Conservation (phyloP, 1,284 basidiomycete genomes). For the Rhodotorula glutinis region DNA sequence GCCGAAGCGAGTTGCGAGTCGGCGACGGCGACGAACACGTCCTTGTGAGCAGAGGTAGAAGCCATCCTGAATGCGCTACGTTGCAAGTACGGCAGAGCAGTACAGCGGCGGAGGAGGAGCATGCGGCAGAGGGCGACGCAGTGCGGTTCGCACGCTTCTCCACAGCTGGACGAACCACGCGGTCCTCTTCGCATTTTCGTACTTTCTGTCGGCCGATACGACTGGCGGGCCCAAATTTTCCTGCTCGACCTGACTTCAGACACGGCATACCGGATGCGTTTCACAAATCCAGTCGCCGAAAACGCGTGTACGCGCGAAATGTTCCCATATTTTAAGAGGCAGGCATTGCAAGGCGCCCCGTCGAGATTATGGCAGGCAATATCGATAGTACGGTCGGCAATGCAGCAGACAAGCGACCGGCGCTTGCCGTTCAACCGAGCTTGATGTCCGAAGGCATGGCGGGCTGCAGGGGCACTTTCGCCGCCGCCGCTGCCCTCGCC, state of each 20-base stretch:
- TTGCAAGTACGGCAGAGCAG: no score
- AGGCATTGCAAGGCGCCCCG: no score
- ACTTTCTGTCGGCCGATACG: no score
- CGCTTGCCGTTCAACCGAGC: not conserved
- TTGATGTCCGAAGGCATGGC: not conserved
- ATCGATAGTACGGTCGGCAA: no score
- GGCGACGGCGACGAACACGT: constrained; percentile 26
- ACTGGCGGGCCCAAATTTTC: no score
- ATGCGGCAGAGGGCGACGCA: not conserved
- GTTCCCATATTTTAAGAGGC: no score
- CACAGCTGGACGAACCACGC: no score
- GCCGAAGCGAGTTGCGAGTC: not conserved
- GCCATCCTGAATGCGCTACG: constrained; percentile 20
- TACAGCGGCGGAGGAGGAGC: not conserved
- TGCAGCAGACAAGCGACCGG: not conserved
- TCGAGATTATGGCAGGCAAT: no score
- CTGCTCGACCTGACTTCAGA: no score
- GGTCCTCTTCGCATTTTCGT: not conserved
- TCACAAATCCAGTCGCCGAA: no score
- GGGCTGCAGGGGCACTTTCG: not conserved
- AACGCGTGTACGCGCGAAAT: no score
- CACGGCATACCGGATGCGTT: no score
- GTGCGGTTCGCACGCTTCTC: not conserved
- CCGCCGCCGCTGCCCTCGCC: constrained; percentile 17
- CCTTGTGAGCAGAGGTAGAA: constrained; percentile 12